These are phyloP conservation scores for Geum urbanum DNA, from an alignment of 306 rosid species.

Conservation along the genomic window DNA sequence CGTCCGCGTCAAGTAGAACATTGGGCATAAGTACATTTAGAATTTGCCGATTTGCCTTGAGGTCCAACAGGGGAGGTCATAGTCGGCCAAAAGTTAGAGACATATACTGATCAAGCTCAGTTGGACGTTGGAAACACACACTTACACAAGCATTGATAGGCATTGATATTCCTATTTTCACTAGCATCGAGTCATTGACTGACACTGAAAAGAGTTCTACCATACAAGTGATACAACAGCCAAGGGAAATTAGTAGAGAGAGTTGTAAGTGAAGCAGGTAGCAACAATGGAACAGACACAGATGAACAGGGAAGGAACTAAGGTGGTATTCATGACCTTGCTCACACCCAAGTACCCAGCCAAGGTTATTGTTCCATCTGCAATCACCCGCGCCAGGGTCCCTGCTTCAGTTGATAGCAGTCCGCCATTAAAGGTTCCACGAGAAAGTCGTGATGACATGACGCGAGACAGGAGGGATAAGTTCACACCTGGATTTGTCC, in stretches of 20 bases:
- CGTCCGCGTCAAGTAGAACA: no score
- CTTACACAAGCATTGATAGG: background rate
- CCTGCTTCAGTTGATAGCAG: slow-evolving; percentile 85
- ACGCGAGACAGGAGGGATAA: slow-evolving; percentile 73
- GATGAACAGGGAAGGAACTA: slow-evolving; percentile 62
- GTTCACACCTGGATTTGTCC: slow-evolving; percentile 62
- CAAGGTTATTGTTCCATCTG: slow-evolving; percentile 81
- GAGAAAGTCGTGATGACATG: slow-evolving; percentile 82
- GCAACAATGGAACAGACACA: slow-evolving; percentile 67
- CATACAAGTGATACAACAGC: slow-evolving; percentile 16
- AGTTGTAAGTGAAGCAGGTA: slow-evolving; percentile 75
- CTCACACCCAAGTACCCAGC: slow-evolving; percentile 56
- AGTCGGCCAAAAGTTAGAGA: no score
- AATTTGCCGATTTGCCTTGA: no score
- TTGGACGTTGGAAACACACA: no score
- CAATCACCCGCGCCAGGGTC: slow-evolving; percentile 82
- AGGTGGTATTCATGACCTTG: slow-evolving; percentile 59
- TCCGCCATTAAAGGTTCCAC: slow-evolving; percentile 80
- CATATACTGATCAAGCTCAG: no score
- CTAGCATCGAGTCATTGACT: background rate
- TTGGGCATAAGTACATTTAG: no score
- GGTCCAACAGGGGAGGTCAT: no score
- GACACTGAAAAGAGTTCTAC: background rate
- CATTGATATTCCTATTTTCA: background rate
- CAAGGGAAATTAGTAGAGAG: slow-evolving; percentile 50